Evolutionary conservation across 257 asterid genomes (phyloP).

Genomic region (Solanum dulcamara): DNA sequence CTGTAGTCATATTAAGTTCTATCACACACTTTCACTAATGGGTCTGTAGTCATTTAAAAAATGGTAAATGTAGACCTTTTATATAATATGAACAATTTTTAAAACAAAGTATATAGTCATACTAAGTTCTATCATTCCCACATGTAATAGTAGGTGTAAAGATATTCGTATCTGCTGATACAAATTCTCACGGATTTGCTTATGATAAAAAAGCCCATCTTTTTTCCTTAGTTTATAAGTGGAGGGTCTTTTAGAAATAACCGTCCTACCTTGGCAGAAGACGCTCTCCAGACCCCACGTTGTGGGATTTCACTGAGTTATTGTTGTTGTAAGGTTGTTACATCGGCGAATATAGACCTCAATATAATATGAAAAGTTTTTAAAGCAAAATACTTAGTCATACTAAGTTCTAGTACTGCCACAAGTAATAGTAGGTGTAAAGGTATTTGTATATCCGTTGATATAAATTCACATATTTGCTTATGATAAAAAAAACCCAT

Average conservation of each 20-base stretch:
- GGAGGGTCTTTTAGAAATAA: too few species aligned
- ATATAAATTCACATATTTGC: background rate
- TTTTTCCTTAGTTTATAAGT: background rate
- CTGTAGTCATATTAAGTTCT: background rate
- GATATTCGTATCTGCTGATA: background rate
- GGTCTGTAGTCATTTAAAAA: background rate
- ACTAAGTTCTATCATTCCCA: background rate
- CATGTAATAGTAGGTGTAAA: background rate
- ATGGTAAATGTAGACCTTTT: background rate
- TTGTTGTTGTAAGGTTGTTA: background rate
- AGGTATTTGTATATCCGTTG: background rate
- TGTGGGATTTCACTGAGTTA: too few species aligned
- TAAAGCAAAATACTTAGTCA: background rate
- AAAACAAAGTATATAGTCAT: background rate
- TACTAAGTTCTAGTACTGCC: background rate
- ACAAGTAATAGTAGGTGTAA: background rate
- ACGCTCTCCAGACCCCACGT: too few species aligned
- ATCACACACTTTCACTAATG: too few species aligned
- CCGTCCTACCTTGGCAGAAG: too few species aligned
- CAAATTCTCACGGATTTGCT: background rate
- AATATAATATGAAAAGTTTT: background rate
- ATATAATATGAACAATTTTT: background rate
- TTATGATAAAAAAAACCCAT: background rate
- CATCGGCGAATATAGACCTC: background rate
- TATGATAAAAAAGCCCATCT: background rate